phyloP scores from a whole-genome alignment of 441 rosid species.

The Caryocar brasiliense region DNA sequence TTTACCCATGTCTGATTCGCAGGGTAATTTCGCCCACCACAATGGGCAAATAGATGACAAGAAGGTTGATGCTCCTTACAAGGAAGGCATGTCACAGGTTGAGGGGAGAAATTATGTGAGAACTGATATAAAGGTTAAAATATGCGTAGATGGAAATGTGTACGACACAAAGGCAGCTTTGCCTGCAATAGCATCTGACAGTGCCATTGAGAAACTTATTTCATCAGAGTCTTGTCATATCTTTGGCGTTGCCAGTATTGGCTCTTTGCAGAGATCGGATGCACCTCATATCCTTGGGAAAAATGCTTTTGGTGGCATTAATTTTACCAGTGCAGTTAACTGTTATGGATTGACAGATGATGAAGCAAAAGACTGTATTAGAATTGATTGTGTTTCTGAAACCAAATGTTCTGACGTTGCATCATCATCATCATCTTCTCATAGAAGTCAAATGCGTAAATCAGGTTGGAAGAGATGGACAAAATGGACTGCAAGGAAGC shows the following conservation, averaged over 20 bases:
- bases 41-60: slow-evolving; percentile 16
- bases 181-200: slow-evolving; percentile 12
- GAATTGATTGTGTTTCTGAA: slow-evolving; percentile 34
- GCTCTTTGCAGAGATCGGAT: slow-evolving; percentile 23
- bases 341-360: slow-evolving; percentile 18
- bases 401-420: slow-evolving; percentile 21
- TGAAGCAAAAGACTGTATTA: slow-evolving; percentile 33
- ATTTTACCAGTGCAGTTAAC: slow-evolving; percentile 26
- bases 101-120: slow-evolving; percentile 24
- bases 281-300: slow-evolving; percentile 20
- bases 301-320: slow-evolving; percentile 15
- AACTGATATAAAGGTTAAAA: slow-evolving; percentile 26
- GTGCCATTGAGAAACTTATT: slow-evolving; percentile 5
- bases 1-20: slow-evolving; percentile 13
- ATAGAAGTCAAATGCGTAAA: slow-evolving; percentile 31
- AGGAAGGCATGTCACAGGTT: slow-evolving; percentile 12
- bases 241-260: slow-evolving; percentile 11
- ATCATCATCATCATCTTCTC: slow-evolving; percentile 32
- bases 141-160: slow-evolving; percentile 22
- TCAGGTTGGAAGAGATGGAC: slow-evolving; percentile 29
- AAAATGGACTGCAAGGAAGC: slow-evolving; percentile 35
- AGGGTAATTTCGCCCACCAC: slow-evolving; percentile 8
- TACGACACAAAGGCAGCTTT: slow-evolving; percentile 21
- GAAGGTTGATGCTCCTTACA: slow-evolving; percentile 12
- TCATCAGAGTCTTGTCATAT: slow-evolving; percentile 13